Evolutionary conservation across 2,329 filamentous ascomycete species (phyloP).

Genomic region (Botryotinia calthae): DNA sequence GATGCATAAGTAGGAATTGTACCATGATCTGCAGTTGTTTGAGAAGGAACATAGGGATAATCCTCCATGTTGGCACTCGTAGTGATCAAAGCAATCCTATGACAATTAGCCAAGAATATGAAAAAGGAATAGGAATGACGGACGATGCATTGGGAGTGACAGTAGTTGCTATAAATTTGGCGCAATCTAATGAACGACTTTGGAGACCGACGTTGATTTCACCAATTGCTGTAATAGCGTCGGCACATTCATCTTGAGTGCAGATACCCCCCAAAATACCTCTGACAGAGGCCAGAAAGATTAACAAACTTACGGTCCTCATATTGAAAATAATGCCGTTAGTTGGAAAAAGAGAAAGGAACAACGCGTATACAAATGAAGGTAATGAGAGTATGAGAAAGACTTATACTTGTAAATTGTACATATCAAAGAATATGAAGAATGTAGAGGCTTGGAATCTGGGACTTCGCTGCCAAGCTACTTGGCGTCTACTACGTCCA

Average conservation of each 20-base stretch:
- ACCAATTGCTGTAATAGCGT: constrained; percentile 15
- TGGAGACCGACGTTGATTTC: constrained; percentile 11
- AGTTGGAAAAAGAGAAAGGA: not conserved
- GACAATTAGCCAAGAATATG: not conserved
- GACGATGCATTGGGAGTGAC: constrained; percentile 19
- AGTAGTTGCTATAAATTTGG: not conserved
- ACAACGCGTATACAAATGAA: not conserved
- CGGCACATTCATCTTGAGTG: constrained; percentile 11
- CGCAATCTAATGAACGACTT: constrained; percentile 19
- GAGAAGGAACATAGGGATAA: not conserved
- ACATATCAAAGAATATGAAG: constrained; percentile 9
- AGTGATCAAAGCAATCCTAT: constrained; percentile 3
- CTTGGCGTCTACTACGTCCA: not conserved
- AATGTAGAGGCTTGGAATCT: constrained; percentile 12
- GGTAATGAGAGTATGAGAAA: constrained; percentile 6
- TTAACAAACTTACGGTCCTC: constrained; percentile 15
- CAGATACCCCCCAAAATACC: not conserved
- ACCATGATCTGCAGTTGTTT: not conserved
- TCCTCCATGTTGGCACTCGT: constrained; percentile 12
- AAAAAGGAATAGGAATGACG: not conserved
- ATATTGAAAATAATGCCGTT: constrained; percentile 10
- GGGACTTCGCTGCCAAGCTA: not conserved
- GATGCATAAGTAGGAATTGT: constrained; percentile 17
- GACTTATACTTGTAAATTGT: constrained; percentile 15
- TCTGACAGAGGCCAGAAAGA: constrained; percentile 8